A percentile compares a stretch with the other conserved stretches of the same genome.
phyloP scores from a whole-genome alignment of 2,329 filamentous ascomycete species.

The Metarhizium brunneum region DNA sequence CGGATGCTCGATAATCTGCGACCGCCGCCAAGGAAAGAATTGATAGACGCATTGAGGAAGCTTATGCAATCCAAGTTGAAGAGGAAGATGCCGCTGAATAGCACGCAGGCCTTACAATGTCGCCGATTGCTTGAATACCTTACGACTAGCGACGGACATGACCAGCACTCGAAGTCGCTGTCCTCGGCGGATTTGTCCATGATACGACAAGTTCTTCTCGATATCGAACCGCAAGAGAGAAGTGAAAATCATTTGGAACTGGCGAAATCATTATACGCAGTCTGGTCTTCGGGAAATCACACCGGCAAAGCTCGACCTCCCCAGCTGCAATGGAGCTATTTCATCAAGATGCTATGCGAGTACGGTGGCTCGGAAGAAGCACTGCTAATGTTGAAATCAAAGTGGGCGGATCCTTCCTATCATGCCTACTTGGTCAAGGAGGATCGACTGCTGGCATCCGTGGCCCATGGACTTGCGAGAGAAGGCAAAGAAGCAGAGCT shows the following conservation, averaged over 20 bases:
- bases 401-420: constrained; percentile 18
- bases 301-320: constrained; percentile 10
- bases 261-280: constrained; percentile 32
- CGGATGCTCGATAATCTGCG: constrained; percentile 54
- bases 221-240: constrained; percentile 31
- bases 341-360: constrained; percentile 34
- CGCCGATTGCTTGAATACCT: constrained; percentile 53
- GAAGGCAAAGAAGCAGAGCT: constrained; percentile 52
- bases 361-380: constrained; percentile 49
- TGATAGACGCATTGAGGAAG: constrained; percentile 54
- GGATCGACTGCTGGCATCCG: constrained; percentile 16
- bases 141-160: constrained; percentile 12
- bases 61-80: constrained; percentile 51
- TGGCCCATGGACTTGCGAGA: constrained; percentile 47
- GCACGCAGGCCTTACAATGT: constrained; percentile 53
- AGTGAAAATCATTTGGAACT: constrained; percentile 37
- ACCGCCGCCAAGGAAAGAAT: constrained; percentile 51
- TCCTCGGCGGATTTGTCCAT: constrained; percentile 32
- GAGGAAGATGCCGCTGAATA: constrained; percentile 44
- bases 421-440: constrained; percentile 11
- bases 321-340: constrained; percentile 19
- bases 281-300: constrained; percentile 12
- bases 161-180: constrained; percentile 21
- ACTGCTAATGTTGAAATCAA: constrained; percentile 28
- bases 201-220: constrained; percentile 34